Evolutionary conservation across 768 basidiomycete species (phyloP).

Genomic region (Multifurca ochricompacta): DNA sequence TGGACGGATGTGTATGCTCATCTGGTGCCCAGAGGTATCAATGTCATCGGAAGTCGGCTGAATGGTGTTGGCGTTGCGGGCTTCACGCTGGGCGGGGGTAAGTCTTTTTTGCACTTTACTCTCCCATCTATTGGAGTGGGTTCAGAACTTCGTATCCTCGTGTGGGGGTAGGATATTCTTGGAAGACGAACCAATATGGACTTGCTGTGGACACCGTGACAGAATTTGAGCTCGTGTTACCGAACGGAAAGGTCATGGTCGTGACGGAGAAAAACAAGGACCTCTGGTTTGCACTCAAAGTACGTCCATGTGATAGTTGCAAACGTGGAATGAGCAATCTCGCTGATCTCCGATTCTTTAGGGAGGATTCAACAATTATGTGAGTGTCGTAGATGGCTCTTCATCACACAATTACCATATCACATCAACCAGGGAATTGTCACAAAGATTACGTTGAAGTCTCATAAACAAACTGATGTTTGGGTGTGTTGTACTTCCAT

Average conservation of each 20-base stretch:
- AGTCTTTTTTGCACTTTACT: background rate
- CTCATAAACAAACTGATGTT: slow-evolving; percentile 7
- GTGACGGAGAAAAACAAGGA: slow-evolving; percentile 19
- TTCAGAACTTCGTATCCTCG: no score
- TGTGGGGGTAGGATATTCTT: slow-evolving; percentile 9
- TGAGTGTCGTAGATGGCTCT: background rate
- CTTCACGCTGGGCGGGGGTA: slow-evolving; percentile 19
- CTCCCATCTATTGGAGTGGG: no score
- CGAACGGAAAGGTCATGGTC: slow-evolving; percentile 12
- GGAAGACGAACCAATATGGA: slow-evolving; percentile 20
- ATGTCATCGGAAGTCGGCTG: slow-evolving; percentile 20
- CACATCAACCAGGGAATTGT: slow-evolving; percentile 5
- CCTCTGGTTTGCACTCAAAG: slow-evolving; percentile 13
- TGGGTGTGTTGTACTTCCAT: slow-evolving; percentile 2
- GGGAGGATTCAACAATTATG: slow-evolving; percentile 16
- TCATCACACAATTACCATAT: background rate
- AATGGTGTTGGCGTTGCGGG: slow-evolving; percentile 22
- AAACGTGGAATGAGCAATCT: background rate
- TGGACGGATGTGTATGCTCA: slow-evolving; percentile 23
- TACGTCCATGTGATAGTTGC: background rate
- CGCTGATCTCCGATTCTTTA: background rate
- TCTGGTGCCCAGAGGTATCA: slow-evolving; percentile 16
- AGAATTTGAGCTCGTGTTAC: slow-evolving; percentile 21
- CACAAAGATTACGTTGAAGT: slow-evolving; percentile 9
- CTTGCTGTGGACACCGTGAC: slow-evolving; percentile 19